phyloP scores from a whole-genome alignment of 129 eudicot species.

The Helianthus tuberosus region DNA sequence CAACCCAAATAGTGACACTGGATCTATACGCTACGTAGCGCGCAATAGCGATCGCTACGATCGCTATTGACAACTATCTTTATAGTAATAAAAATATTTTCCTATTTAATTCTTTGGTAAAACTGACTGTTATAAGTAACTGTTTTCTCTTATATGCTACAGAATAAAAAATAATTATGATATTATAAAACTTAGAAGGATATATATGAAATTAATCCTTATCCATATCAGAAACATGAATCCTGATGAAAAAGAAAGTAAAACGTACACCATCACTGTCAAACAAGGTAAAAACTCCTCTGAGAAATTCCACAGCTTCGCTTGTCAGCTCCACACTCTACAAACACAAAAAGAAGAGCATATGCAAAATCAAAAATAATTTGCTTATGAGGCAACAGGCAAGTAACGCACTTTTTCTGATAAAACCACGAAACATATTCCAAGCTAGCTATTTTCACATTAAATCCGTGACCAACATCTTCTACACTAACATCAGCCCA shows the following conservation, averaged over 20 bases:
- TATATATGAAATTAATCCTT: not conserved
- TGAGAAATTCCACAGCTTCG: constrained; percentile 83
- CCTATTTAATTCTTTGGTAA: not conserved
- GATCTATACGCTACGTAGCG: no score
- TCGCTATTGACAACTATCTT: no score
- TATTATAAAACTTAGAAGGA: not conserved
- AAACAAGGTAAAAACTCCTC: constrained; percentile 57
- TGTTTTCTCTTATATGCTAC: not conserved
- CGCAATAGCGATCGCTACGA: no score
- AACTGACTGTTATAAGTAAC: not conserved
- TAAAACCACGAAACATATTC: not conserved
- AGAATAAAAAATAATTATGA: not conserved
- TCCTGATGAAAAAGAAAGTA: constrained; percentile 10
- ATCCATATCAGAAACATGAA: not conserved
- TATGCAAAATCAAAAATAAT: not conserved
- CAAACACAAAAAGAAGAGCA: constrained; percentile 14
- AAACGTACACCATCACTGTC: constrained; percentile 82
- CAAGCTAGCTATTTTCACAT: constrained; percentile 4
- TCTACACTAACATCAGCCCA: constrained; percentile 1
- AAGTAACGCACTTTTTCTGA: not conserved
- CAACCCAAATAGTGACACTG: no score
- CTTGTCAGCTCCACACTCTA: constrained; percentile 96
- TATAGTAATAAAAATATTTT: not conserved
- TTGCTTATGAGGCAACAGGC: not conserved
- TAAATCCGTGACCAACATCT: not conserved